Evolutionary conservation across 2,329 filamentous ascomycete genomes (phyloP).

Genomic region (Phyllosticta citribraziliensis): DNA sequence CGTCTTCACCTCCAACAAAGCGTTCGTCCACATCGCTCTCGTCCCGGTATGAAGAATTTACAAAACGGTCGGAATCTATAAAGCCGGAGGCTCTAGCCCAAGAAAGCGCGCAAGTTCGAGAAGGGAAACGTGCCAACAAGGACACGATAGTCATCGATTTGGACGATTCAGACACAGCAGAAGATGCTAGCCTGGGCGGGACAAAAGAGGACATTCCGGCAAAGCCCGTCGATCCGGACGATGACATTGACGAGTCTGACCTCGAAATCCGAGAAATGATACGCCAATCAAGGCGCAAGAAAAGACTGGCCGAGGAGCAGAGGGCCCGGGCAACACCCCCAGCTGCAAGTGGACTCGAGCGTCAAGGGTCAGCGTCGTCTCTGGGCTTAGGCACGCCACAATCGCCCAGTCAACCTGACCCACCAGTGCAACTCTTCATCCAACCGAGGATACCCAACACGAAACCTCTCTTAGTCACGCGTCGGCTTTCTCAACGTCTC

Average conservation of each 20-base stretch:
- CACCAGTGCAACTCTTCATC: slow-evolving; percentile 55
- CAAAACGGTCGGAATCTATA: slow-evolving; percentile 10
- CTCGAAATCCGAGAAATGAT: slow-evolving; percentile 20
- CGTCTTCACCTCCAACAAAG: slow-evolving; percentile 13
- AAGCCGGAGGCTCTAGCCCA: not conserved
- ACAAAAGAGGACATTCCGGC: not conserved
- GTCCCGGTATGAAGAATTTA: slow-evolving; percentile 21
- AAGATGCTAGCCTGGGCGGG: not conserved
- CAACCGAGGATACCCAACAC: slow-evolving; percentile 55
- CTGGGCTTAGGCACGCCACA: not conserved
- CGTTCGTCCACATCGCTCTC: slow-evolving; percentile 16
- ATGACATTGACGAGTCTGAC: slow-evolving; percentile 23
- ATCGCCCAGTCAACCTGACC: slow-evolving; percentile 29
- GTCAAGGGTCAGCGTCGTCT: not conserved
- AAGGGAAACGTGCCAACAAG: not conserved
- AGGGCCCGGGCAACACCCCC: not conserved
- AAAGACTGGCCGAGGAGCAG: not conserved
- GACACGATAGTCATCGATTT: slow-evolving; percentile 3
- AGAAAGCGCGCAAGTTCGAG: not conserved
- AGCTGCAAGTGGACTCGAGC: not conserved
- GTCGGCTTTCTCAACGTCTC: slow-evolving; percentile 58
- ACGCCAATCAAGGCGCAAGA: slow-evolving; percentile 12
- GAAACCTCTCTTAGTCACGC: slow-evolving; percentile 51
- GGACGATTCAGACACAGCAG: not conserved
- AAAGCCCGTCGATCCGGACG: slow-evolving; percentile 13